These are phyloP conservation scores for Suaeda aralocaspica DNA, from an alignment of 148 eudicot genomes.

Conservation along the genomic window DNA sequence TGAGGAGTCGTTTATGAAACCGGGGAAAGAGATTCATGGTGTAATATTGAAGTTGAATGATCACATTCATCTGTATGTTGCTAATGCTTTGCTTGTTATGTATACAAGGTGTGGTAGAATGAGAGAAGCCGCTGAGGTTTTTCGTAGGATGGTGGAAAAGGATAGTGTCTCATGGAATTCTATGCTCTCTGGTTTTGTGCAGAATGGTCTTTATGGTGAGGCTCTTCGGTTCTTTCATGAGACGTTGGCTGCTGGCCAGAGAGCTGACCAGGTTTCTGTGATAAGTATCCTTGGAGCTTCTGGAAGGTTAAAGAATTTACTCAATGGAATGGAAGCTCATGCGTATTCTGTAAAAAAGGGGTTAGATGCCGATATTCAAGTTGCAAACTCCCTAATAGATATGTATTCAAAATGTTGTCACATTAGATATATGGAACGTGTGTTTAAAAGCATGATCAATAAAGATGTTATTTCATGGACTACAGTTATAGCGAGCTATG, in stretches of 20 bases:
- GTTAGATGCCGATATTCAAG: conserved; percentile 49
- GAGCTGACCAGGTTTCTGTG: conserved; percentile 62
- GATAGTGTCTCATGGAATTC: conserved; percentile 76
- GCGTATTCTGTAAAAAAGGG: conserved; percentile 64
- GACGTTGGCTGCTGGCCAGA: conserved; percentile 41
- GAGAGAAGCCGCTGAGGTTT: conserved; percentile 54
- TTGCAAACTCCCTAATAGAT: conserved; percentile 69
- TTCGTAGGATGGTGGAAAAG: conserved; percentile 37
- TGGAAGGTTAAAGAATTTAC: conserved; percentile 47
- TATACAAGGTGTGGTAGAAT: conserved; percentile 58
- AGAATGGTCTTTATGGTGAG: conserved; percentile 53
- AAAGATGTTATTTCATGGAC: conserved; percentile 81
- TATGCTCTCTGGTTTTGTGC: conserved; percentile 67
- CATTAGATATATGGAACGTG: conserved; percentile 43
- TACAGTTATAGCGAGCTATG: conserved; percentile 61
- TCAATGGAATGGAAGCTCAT: conserved; percentile 81
- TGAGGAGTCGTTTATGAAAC: conserved; percentile 37
- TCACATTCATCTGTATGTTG: conserved; percentile 52
- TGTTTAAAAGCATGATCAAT: conserved; percentile 43
- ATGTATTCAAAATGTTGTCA: conserved; percentile 74
- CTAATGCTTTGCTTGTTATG: conserved; percentile 81
- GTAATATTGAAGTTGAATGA: conserved; percentile 40
- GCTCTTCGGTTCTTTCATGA: conserved; percentile 40
- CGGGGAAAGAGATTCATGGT: conserved; percentile 72
- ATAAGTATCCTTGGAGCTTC: conserved; percentile 55